phyloP scores from a whole-genome alignment of 164 flowering plant species.

The Kingdonia uniflora region DNA sequence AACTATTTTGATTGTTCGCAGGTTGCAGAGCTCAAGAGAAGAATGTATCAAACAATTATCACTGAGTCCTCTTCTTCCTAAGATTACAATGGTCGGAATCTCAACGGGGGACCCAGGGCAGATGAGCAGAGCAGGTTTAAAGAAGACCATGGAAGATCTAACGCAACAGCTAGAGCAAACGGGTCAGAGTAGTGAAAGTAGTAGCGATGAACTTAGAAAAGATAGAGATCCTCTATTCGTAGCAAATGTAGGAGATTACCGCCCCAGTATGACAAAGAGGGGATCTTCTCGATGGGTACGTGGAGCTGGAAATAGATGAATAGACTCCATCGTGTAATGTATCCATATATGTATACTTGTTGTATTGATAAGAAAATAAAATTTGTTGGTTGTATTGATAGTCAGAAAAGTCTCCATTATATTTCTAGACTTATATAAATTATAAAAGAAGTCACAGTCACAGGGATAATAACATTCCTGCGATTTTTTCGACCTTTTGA shows the following conservation, averaged over 20 bases:
- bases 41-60: slow-evolving; percentile 18
- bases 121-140: slow-evolving; percentile 60
- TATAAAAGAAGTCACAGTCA: background rate
- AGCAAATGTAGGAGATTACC: slow-evolving; percentile 78
- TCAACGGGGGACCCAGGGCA: slow-evolving; percentile 64
- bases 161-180: slow-evolving; percentile 58
- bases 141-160: slow-evolving; percentile 78
- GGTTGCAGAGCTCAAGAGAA: slow-evolving; percentile 11
- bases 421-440: background rate
- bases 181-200: slow-evolving; percentile 20
- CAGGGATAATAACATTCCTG: background rate
- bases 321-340: background rate
- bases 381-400: background rate
- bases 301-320: slow-evolving; percentile 18
- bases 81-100: slow-evolving; percentile 91
- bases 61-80: slow-evolving; percentile 63
- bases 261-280: slow-evolving; percentile 36
- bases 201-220: slow-evolving; percentile 12
- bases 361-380: background rate
- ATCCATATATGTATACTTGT: background rate
- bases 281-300: slow-evolving; percentile 48
- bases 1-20: background rate
- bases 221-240: slow-evolving; percentile 92
- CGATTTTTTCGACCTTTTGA: too few relatives aligned
- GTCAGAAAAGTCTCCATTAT: background rate